A percentile compares a stretch with the other conserved stretches of the same genome.
phyloP scores from a whole-genome alignment of 1,139 yeast genomes.

The Arxiozyma heterogenica region DNA sequence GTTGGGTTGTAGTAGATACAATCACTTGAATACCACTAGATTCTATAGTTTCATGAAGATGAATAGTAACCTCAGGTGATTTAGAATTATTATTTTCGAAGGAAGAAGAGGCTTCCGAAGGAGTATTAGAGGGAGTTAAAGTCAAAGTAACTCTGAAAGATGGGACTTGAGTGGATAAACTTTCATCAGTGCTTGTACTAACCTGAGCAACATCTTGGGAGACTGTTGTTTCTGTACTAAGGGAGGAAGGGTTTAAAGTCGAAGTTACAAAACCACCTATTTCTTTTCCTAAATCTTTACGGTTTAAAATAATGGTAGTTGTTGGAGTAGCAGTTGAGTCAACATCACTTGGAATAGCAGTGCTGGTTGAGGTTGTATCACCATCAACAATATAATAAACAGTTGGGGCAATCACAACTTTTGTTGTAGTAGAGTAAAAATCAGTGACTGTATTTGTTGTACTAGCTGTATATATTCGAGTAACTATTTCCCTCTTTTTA shows the following conservation, averaged over 20 bases:
- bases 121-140: slow-evolving; percentile 1
- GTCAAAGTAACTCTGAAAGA: slow-evolving; percentile 1
- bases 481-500: slow-evolving; percentile 37
- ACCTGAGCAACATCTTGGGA: neutral
- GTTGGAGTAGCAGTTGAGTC: slow-evolving; percentile 29
- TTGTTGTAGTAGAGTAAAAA: slow-evolving; percentile 49
- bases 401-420: slow-evolving; percentile 57
- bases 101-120: slow-evolving; percentile 5
- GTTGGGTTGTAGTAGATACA: slow-evolving; percentile 4
- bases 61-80: neutral
- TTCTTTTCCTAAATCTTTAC: slow-evolving; percentile 17
- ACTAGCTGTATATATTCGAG: slow-evolving; percentile 57
- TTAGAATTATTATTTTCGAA: slow-evolving; percentile 3
- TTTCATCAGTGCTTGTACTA: slow-evolving; percentile 4
- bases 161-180: slow-evolving; percentile 6
- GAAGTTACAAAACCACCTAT: slow-evolving; percentile 13
- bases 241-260: slow-evolving; percentile 9
- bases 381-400: slow-evolving; percentile 56
- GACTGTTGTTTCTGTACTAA: slow-evolving; percentile 11
- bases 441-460: slow-evolving; percentile 44
- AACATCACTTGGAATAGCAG: slow-evolving; percentile 34
- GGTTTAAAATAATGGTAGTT: slow-evolving; percentile 27
- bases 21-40: neutral
- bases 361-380: slow-evolving; percentile 52
- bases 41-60: slow-evolving; percentile 4